Percentiles rank a stretch among this genome's conserved stretches.
These are phyloP conservation scores for Kalanchoe fedtschenkoi DNA, from an alignment of 164 flowering plant genomes.

Conservation along the genomic window DNA sequence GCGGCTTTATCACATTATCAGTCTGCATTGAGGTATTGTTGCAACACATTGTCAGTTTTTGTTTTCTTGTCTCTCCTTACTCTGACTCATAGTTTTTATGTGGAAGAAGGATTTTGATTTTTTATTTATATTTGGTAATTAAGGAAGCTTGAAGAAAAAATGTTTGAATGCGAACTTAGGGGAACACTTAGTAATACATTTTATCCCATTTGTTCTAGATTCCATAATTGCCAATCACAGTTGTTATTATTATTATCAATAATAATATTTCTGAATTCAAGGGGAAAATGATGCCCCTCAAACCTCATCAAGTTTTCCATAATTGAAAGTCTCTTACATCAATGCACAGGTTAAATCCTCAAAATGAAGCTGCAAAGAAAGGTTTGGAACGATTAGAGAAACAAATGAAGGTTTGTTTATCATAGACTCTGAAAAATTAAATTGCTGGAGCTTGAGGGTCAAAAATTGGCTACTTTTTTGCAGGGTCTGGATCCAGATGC, in stretches of 20 bases:
- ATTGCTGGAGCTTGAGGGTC: not conserved
- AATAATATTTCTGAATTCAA: too few relatives aligned
- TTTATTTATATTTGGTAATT: not conserved
- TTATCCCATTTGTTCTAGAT: not conserved
- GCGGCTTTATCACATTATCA: constrained; percentile 90
- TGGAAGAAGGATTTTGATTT: not conserved
- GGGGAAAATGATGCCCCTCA: too few relatives aligned
- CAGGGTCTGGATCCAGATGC: constrained; percentile 99
- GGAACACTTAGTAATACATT: not conserved
- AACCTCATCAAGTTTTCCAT: too few relatives aligned
- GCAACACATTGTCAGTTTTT: not conserved
- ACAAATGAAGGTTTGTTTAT: constrained; percentile 75
- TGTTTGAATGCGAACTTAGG: not conserved
- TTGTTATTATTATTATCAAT: too few relatives aligned
- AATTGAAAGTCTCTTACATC: not conserved
- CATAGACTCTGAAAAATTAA: not conserved
- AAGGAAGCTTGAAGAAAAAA: not conserved
- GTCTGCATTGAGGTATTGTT: constrained; percentile 67
- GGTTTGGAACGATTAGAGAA: constrained; percentile 89
- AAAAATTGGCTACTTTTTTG: constrained; percentile 6
- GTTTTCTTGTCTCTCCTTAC: not conserved
- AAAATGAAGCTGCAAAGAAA: constrained; percentile 79
- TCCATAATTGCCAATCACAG: not conserved
- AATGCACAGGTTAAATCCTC: constrained; percentile 64
- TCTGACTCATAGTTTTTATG: not conserved